Base-by-base conservation (phyloP, 2,329 filamentous ascomycete genomes). In the Pestalotiopsis sp. region DNA sequence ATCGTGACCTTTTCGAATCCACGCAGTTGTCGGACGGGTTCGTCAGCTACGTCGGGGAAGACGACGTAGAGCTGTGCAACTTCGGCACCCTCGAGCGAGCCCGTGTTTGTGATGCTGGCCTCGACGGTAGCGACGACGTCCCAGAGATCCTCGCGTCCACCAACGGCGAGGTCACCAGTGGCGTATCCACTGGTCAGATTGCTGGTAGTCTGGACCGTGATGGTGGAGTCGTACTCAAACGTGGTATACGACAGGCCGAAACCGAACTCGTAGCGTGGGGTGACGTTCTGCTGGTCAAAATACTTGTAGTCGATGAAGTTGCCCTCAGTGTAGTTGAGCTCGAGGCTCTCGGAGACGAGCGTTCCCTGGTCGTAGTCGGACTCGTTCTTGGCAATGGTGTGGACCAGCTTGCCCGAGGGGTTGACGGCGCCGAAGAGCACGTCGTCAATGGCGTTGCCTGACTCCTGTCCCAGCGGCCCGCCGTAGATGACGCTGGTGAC, bases 61-160 rank as follows among this genome's bases (percentile, higher is more conserved):
- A 79, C 78, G n/a, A 87, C 73, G 73, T 86, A 87, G 3, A 93
- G 78, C 83, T 94, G 92, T 0, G 88, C 83, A 0, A 93, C 88
- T 70, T 92, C 89, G 70, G 91, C 90, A 23, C 91, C 91, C 2
- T 80, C 77, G 0, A 89, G 80, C 0, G 74, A 76, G 41, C 92
- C 92, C 1, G 84, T 88, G 82, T 95, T 95, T 67, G 84, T 86
- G 52, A 95, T 82, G 1, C 83, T 88, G 0, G 87, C 87, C 0
- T 87, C 88, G 11, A 91, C 87, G 7, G 81, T 83, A 3, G 81
- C 80, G 0, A 84, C 79, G 0, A 74, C 75, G 9, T 85, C 82
- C 74, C 81, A 86, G 31, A 87, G 81, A 67, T 86, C 83, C 1
- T 78, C 75, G 3, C 77, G 79, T 1, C 85, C 85, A 38, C 85